Conservation (phyloP, 1,139 yeast genomes). For the Sugiyamaella pinicola region DNA sequence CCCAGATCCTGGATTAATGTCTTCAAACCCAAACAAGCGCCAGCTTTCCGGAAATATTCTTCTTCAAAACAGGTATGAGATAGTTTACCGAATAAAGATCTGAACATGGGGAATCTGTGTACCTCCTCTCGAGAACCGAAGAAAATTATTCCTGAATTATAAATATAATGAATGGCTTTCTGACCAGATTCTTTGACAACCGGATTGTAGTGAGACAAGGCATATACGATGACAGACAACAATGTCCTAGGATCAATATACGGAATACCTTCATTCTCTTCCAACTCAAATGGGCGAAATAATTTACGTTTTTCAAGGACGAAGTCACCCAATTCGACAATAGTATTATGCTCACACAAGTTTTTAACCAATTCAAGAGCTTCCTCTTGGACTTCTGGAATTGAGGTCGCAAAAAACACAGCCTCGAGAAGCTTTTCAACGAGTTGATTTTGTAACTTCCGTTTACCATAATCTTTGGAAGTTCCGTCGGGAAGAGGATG, state of each 20-base stretch:
- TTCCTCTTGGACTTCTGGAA: constrained; percentile 72
- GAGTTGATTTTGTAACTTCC: constrained; percentile 61
- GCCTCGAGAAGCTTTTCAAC: constrained; percentile 63
- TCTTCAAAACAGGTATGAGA: constrained; percentile 93
- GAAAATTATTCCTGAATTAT: constrained; percentile 61
- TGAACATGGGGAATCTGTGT: constrained; percentile 70
- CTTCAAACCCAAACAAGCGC: constrained; percentile 83
- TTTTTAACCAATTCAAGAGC: constrained; percentile 65
- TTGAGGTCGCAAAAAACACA: constrained; percentile 71
- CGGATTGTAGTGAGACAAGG: constrained; percentile 75
- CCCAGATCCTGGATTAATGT: constrained; percentile 69
- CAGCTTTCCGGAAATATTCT: constrained; percentile 78
- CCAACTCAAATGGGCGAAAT: constrained; percentile 70
- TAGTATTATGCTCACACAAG: constrained; percentile 74
- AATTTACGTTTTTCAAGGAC: constrained; percentile 70
- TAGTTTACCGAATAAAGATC: constrained; percentile 76
- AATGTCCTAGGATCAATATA: constrained; percentile 70
- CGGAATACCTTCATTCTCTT: constrained; percentile 77
- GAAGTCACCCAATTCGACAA: constrained; percentile 74
- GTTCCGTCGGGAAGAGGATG: constrained; percentile 40
- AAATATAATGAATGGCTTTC: constrained; percentile 63
- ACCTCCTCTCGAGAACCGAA: constrained; percentile 71
- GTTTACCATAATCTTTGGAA: constrained; percentile 45
- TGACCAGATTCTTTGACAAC: constrained; percentile 74
- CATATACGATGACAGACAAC: constrained; percentile 73